phyloP scores from a whole-genome alignment of 257 asterid genomes.

The Cinchona pubescens region DNA sequence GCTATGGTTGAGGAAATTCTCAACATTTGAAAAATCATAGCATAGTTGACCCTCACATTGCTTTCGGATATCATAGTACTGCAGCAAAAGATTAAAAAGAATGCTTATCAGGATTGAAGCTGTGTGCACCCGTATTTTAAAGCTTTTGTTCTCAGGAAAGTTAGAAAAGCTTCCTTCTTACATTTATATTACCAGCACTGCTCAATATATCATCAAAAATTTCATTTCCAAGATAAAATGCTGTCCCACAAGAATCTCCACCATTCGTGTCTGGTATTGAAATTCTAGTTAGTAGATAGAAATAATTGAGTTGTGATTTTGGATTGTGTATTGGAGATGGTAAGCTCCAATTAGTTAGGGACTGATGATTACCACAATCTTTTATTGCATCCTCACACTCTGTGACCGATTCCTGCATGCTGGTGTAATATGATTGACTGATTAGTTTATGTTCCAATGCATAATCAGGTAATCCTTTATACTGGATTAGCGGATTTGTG shows the following conservation, averaged over 20 bases:
- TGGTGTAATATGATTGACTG: slow-evolving; percentile 30
- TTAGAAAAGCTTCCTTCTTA: slow-evolving; percentile 25
- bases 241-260: slow-evolving; percentile 41
- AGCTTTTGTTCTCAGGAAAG: neutral
- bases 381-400: slow-evolving; percentile 36
- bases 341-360: neutral
- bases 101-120: neutral
- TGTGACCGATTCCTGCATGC: slow-evolving; percentile 30
- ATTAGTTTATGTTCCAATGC: slow-evolving; percentile 51
- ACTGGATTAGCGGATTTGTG: slow-evolving; percentile 58
- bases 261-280: slow-evolving; percentile 32
- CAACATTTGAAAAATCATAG: slow-evolving; percentile 61
- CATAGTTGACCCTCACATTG: slow-evolving; percentile 48
- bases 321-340: neutral
- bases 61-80: slow-evolving; percentile 60
- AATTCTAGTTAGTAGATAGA: neutral
- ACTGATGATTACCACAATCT: slow-evolving; percentile 39
- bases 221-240: slow-evolving; percentile 28
- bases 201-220: slow-evolving; percentile 35
- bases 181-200: slow-evolving; percentile 34
- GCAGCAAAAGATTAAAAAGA: slow-evolving; percentile 16
- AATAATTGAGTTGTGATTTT: neutral
- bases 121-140: neutral
- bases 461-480: slow-evolving; percentile 44
- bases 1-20: slow-evolving; percentile 36